Evolutionary conservation across 2,329 filamentous ascomycete species (phyloP).

Genomic region (Didymella arachidicola): DNA sequence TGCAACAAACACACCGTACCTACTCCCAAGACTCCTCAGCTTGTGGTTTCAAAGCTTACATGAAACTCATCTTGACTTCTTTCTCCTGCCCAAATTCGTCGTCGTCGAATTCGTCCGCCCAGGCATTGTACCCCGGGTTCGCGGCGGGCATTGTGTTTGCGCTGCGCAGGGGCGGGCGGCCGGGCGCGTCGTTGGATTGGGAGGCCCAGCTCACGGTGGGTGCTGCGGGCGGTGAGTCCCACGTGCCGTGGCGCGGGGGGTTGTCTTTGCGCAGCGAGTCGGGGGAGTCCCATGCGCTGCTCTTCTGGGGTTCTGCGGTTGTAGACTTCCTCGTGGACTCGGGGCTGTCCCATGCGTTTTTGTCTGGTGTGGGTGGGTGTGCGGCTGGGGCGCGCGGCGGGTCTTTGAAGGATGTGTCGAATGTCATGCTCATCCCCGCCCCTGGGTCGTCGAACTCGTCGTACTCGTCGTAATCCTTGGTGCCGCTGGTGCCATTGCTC

Average conservation of each 20-base stretch:
- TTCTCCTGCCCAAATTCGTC: constrained; percentile 57
- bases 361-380: background rate
- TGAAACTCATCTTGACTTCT: constrained; percentile 60
- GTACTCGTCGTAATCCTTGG: constrained; percentile 44
- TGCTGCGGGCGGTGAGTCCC: constrained; percentile 4
- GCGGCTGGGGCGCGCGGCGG: constrained; percentile 12
- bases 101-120: constrained; percentile 57
- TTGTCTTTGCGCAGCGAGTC: background rate
- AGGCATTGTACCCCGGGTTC: constrained; percentile 54
- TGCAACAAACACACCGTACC: background rate
- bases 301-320: background rate
- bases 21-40: background rate
- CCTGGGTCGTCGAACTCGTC: constrained; percentile 44
- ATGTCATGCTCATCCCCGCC: constrained; percentile 53
- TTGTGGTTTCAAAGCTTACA: constrained; percentile 16
- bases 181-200: constrained; percentile 27
- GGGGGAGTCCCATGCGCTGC: background rate
- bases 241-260: background rate
- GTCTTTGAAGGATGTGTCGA: constrained; percentile 51
- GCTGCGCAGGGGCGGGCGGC: constrained; percentile 41
- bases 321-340: too few relatives aligned
- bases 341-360: background rate
- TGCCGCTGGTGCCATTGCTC: constrained; percentile 28
- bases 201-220: constrained; percentile 6
- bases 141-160: constrained; percentile 38